These are phyloP conservation scores for Aureococcus anophagefferens DNA, from an alignment of 108 stramenopile genomes.

Conservation along the genomic window DNA sequence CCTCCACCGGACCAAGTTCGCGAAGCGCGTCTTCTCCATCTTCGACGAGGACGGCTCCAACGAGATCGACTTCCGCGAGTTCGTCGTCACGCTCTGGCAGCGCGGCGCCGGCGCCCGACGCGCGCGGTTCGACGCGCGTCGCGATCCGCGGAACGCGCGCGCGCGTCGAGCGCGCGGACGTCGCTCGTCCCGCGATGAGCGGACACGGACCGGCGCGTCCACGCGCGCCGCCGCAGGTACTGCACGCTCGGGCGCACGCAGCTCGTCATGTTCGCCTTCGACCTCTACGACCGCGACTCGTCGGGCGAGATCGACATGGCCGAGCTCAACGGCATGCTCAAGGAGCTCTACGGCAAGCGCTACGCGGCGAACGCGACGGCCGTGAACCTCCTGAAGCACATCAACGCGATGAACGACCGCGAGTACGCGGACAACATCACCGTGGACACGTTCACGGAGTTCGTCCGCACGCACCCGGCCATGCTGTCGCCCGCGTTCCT, in stretches of 20 bases:
- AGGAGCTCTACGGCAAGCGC: constrained; percentile 19
- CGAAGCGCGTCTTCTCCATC: constrained; percentile 15
- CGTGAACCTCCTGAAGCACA: constrained; percentile 21
- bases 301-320: constrained; percentile 32
- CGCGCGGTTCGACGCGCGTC: constrained; percentile 4
- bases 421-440: constrained; percentile 4
- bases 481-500: constrained; percentile 40
- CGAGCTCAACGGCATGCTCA: constrained; percentile 35
- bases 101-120: constrained; percentile 24
- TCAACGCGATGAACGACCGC: constrained; percentile 10
- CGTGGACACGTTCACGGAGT: constrained; percentile 31
- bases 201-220: too few species aligned
- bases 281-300: constrained; percentile 42
- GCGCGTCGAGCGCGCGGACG: too few species aligned
- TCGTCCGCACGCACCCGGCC: constrained; percentile 41
- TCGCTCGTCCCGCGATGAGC: too few species aligned
- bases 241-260: constrained; percentile 36
- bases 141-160: not conserved
- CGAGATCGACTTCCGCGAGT: constrained; percentile 23
- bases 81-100: constrained; percentile 22
- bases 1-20: constrained; percentile 11
- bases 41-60: constrained; percentile 20
- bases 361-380: constrained; percentile 26
- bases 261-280: constrained; percentile 45
- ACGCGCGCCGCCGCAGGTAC: constrained; percentile 42